Percentiles rank a stretch among this genome's conserved stretches.
Evolutionary conservation across 1,284 basidiomycete genomes (phyloP).

Genomic region (Dichomitus squalens): DNA sequence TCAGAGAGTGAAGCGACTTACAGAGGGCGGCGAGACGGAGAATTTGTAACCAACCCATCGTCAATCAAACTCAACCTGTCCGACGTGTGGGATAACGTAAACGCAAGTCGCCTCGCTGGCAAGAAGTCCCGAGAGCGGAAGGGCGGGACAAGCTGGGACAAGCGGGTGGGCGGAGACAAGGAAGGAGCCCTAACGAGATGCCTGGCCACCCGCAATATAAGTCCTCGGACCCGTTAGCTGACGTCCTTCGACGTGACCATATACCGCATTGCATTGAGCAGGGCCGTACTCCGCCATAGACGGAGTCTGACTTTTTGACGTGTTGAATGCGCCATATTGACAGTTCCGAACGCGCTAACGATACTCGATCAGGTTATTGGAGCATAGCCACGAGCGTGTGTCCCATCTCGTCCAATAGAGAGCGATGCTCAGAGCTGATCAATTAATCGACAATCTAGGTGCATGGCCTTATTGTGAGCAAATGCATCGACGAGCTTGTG

Average conservation of each 20-base stretch:
- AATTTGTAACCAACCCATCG: conserved; percentile 16
- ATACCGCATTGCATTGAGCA: not conserved
- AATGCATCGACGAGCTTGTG: too few relatives aligned
- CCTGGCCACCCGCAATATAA: not conserved
- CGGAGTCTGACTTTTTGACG: conserved; percentile 1
- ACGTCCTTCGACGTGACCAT: not conserved
- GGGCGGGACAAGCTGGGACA: not conserved
- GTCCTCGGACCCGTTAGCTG: not conserved
- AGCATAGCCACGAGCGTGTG: not conserved
- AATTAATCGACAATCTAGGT: not conserved
- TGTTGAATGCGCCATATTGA: conserved; percentile 1
- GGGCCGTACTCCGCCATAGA: too few relatives aligned
- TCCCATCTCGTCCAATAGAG: not conserved
- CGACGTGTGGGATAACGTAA: too few relatives aligned
- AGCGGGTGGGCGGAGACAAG: not conserved
- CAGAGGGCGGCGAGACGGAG: conserved; percentile 12
- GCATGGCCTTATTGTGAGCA: too few relatives aligned
- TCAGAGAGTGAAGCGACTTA: not conserved
- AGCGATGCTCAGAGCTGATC: not conserved
- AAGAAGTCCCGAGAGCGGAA: not conserved
- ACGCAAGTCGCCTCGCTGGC: not conserved
- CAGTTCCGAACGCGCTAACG: not conserved
- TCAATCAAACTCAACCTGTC: not conserved
- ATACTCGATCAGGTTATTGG: not conserved
- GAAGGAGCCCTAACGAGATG: not conserved